Evolutionary conservation across 179 eudicot genomes (phyloP), one percentile per base, ranked within the genome.

Genomic region (Amaranthus tricolor): DNA sequence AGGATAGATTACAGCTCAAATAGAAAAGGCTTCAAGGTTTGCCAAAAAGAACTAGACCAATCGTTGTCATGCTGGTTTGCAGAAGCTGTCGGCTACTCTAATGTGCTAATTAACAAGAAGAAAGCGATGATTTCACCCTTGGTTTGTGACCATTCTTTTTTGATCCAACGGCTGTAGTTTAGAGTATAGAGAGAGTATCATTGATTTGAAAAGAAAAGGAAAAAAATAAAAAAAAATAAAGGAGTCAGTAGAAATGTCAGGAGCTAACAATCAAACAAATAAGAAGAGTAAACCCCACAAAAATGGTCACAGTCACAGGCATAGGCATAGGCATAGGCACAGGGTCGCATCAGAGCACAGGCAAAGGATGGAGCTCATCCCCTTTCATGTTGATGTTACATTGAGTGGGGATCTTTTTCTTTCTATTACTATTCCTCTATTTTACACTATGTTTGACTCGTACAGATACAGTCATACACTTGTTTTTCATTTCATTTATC

Each of bases 21-120:
- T 62, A 24, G 21, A 20, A 55, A 43, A 49, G 55, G 61, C 76
- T 82, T 77, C 81, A 78, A 78, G 76, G 74, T 43, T 86, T 80
- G 89, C 89, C 86, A 87, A 87, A 87, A 83, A 80, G 87, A 85
- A 84, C 89, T 80, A 87, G 88, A 82, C 80, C 79, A 81, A 86
- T 85, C 90, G 72, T 81, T 82, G 82, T 85, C 86, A 72, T 65
- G 66, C 67, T 55, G 53, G 20, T 56, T 55, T 74, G 73, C 87
- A 85, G 86, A 74, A 24, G 63, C 75, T 85, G 90, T 87, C 90
- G 88, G 86, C 83, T 81, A 80, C 79, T 75, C 74, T 1, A 40
- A 51, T 66, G 52, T 61, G 47, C 57, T 51, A 21, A 45, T 45
- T 50, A 16, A 55, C 1, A n/a, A 31, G 10, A 43, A 12, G 3